Evolutionary conservation across 2,329 filamentous ascomycete species (phyloP), one percentile per base, ranked within the genome.

Genomic region (Byssoonygena ceratinophila): DNA sequence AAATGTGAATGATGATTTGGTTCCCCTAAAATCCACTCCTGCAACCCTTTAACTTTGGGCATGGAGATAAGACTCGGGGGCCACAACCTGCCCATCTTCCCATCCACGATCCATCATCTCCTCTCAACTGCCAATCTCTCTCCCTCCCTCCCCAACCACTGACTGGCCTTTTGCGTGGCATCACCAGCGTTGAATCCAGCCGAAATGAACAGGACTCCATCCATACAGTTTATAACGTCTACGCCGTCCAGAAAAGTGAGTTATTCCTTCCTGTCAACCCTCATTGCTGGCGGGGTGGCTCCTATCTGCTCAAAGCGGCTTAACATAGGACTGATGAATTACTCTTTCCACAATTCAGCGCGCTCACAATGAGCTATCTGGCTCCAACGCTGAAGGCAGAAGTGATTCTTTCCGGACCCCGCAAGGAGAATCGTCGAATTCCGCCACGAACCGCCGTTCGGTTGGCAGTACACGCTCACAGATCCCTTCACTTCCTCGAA

Each of bases 221-320:
- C 63, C 54, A 59, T 68, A 48, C 64, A 68, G 56, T 63, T 68
- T 51, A 55, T 71, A 59, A 60, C 60, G 56, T 61, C 66, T 57
- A 62, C 66, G 7, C 40, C 47, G 60, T 65, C 64, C 32, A 61
- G 63, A 60, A 71, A 71, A 66, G 69, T 71, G 46, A 47, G 54
- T 52, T 47, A 4, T 31, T 43, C n/a, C 40, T 34, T 31, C 16
- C 36, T n/a, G n/a, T n/a, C n/a, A n/a, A n/a, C n/a, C n/a, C n/a
- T n/a, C n/a, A n/a, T n/a, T n/a, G n/a, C 32, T 14, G 14, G 31
- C 20, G 45, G 45, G 32, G 45, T 37, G 31, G 41, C 32, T 47
- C 37, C 40, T 18, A 2, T 8, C 14, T n/a, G 22, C 14, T 41
- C 9, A 2, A 23, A 6, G 20, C 5, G 1, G n/a, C n/a, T 22